Evolutionary conservation across 2,329 filamentous ascomycete species (phyloP), one percentile per base, ranked within the genome.

Genomic region (Arthrobotrys iridis): DNA sequence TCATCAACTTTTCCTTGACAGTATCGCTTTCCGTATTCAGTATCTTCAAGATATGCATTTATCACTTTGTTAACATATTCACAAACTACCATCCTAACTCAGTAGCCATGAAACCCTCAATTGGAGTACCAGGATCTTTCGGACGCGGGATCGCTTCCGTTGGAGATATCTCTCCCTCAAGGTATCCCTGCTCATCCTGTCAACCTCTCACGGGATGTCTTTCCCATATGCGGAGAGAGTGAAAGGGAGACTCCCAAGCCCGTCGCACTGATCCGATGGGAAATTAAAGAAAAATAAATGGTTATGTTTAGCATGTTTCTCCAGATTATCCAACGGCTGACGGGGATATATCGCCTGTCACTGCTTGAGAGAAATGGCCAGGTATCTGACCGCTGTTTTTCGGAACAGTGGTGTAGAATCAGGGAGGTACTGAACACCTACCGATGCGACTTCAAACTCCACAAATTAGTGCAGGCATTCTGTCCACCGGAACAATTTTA

Each of bases 61-160:
- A 35, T 60, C 28, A 15, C 11, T 10, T 43, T 37, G 15, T 33
- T 43, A 28, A 22, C 18, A 45, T 37, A n/a, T 33, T 43, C 50
- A 22, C 18, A 45, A 41, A 40, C 18, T 55, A 70, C 65, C 65
- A 70, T 41, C 65, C 65, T 70, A 70, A 52, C 37, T 71, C 5
- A 46, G 66, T 45, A 71, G 58, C 46, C 58, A 46, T 57, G 37
- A 45, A 64, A 45, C 28, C 40, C 11, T 62, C 52, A 50, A 55
- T 13, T 28, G 50, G 22, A 30, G 22, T 35, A 20, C 37, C 20
- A 48, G 62, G 62, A 40, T 59, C 24, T 37, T 58, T 45, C 46
- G 58, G 48, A 71, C 40, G 66, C 58, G 66, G 66, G 58, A 64
- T 71, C 66, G 66, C 45, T 64, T 71, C 66, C 66, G 66, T 46